Percentiles rank a stretch among this genome's conserved stretches.
Evolutionary conservation across 2,329 filamentous ascomycete species (phyloP).

Genomic region (Hypomyces rosellus): DNA sequence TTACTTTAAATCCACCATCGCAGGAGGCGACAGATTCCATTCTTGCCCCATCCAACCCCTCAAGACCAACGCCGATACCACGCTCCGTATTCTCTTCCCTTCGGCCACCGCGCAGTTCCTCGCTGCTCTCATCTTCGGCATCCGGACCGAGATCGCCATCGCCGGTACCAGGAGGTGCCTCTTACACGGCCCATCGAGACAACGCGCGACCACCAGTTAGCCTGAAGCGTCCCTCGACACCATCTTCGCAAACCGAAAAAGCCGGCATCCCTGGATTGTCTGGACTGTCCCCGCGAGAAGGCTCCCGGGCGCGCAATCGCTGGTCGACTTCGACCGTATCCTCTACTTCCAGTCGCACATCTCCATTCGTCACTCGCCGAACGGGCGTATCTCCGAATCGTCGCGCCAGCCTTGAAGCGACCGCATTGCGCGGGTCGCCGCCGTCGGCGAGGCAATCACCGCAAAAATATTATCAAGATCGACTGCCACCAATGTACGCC

Average conservation of each 20-base stretch:
- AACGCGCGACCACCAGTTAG: conserved; percentile 9
- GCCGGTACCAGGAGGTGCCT: conserved; percentile 11
- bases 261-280: conserved; percentile 10
- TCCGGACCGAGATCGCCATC: conserved; percentile 13
- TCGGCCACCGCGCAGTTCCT: conserved; percentile 37
- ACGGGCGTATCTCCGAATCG: conserved; percentile 27
- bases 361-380: conserved; percentile 26
- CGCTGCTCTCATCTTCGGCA: conserved; percentile 35
- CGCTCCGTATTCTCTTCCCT: conserved; percentile 24
- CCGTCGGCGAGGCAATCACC: conserved; percentile 25
- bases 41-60: conserved; percentile 9
- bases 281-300: conserved; percentile 31
- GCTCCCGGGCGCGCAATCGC: conserved; percentile 43
- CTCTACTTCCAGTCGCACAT: conserved; percentile 42
- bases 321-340: conserved; percentile 40
- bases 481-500: conserved; percentile 19
- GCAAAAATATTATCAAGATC: conserved; percentile 33
- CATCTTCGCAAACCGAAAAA: conserved; percentile 13
- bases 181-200: conserved; percentile 4
- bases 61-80: conserved; percentile 19
- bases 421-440: conserved; percentile 26
- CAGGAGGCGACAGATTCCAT: conserved; percentile 1
- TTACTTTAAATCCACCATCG: conserved; percentile 5
- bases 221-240: conserved; percentile 14
- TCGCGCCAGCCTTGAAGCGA: conserved; percentile 40